Evolutionary conservation across 2,329 filamentous ascomycete species (phyloP), one percentile per base, ranked within the genome.

Genomic region (Alternaria sp.): DNA sequence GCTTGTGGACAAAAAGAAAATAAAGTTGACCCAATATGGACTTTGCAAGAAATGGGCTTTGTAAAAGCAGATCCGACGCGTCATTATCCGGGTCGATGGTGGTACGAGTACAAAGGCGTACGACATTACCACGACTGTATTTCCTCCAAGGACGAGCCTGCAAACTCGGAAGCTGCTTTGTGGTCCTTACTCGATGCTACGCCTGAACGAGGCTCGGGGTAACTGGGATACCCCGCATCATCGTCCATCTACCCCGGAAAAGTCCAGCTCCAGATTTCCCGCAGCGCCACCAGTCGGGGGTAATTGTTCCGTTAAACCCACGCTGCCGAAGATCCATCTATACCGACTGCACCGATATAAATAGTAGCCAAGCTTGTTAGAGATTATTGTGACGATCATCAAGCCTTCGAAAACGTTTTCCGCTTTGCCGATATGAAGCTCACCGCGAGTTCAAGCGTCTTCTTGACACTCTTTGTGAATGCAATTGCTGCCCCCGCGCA

Each of bases 341-440:
- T 26, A 30, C 7, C 12, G 20, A 28, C 5, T n/a, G 4, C 25
- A 30, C 15, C 21, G 14, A 49, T 46, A 58, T 54, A 21, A 46
- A 18, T 33, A 15, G 11, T 10, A 58, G 55, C 43, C 47, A 47
- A 47, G 26, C n/a, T 11, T 28, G 21, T 15, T 20, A 23, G 11
- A 15, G 12, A n/a, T 25, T 6, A 41, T 44, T 43, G 43, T 21
- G 1, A 25, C 7, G 12, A 6, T n/a, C 20, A 18, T 55, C n/a
- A 43, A 44, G 33, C 23, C 5, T 37, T 30, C 18, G 18, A 6
- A 21, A 18, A 37, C 23, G 20, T 12, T n/a, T 18, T 44, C 26
- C 20, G 18, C 20, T n/a, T 33, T 18, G 41, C 37, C 15, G 63
- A 14, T 45, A 72, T 72, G 70, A 69, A 46, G 41, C 45, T 68